Percentiles rank a stretch among this genome's conserved stretches.
These are phyloP conservation scores for Volvox carteri DNA, from an alignment of 163 green algal species.

Conservation along the genomic window DNA sequence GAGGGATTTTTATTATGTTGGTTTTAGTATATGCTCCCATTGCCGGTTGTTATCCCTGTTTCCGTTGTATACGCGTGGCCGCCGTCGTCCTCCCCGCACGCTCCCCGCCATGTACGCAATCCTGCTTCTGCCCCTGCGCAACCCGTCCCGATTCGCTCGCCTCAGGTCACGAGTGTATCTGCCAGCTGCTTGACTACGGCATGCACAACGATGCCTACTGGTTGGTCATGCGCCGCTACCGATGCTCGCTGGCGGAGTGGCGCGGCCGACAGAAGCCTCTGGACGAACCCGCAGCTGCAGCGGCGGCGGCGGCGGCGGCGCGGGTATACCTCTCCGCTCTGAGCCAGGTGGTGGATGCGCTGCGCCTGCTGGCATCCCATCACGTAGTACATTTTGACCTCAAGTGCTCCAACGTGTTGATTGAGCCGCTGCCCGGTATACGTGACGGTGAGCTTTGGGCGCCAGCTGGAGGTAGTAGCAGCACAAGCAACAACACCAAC, in stretches of 20 bases:
- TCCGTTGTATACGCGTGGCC: too few species aligned
- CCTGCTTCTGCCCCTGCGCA: too few species aligned
- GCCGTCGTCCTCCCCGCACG: too few species aligned
- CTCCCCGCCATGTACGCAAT: too few species aligned
- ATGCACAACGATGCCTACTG: constrained; percentile 63
- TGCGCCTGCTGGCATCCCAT: constrained; percentile 60
- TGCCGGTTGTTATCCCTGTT: too few species aligned
- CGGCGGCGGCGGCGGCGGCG: constrained; percentile 21
- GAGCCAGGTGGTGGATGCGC: constrained; percentile 62
- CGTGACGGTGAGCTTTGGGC: constrained; percentile 67
- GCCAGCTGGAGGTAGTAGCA: not conserved
- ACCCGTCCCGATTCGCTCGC: not conserved
- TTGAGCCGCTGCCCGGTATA: constrained; percentile 62
- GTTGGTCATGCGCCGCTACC: constrained; percentile 71
- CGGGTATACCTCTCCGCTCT: constrained; percentile 54
- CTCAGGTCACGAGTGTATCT: constrained; percentile 57
- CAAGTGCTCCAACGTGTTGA: constrained; percentile 75
- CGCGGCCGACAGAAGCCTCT: constrained; percentile 50
- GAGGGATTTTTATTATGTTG: too few species aligned
- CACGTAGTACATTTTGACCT: constrained; percentile 77
- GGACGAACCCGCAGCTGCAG: not conserved
- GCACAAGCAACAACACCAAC: not conserved
- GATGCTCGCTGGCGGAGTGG: constrained; percentile 71
- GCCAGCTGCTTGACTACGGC: constrained; percentile 69
- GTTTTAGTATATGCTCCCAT: too few species aligned